Base-by-base conservation (phyloP, 176 grass and related monocot genomes). In the Oryza glumipatula region DNA sequence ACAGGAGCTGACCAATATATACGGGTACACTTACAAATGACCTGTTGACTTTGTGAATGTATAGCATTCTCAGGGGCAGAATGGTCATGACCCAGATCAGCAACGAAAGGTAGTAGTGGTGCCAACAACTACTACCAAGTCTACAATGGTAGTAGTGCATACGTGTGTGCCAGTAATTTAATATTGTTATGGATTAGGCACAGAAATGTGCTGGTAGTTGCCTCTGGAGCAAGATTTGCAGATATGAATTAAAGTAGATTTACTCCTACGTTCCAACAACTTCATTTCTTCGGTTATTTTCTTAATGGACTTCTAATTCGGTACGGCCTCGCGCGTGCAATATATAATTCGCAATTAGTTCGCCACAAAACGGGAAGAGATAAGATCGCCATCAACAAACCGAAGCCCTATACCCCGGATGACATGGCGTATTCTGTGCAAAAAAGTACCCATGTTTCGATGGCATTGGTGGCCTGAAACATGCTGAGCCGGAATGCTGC, bases 381-480 rank as follows among this genome's bases (percentile, higher is more conserved):
- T 11, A 61, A 61, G 56, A 61, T 22, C 56, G 56, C 17, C 17
- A 6, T 22, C 16, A 22, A 61, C 56, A 61, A 61, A 9, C 21
- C 56, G 21, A 22, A 9, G 17, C 56, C 56, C 56, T 61, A 7
- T 66, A 19, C 11, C 15, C 75, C 76, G 26, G 49, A 45, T 79
- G 32, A 28, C 17, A 11, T 6, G 87, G 82, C 28, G 63, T 69
- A 74, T 84, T 84, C 9, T 63, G 49, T 45, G 87, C 69, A 39
- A 39, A 22, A 82, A 82, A 33, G 48, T 38, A 28, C 9, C 47
- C 6, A 12, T 60, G 75, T 61, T 22, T 61, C 21, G 56, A 61
- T 61, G 56, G 21, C 6, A 49, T 15, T 56, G 4, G 1, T 60
- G 56, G 19, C 32, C 9, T 38, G 3, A 61, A 73, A 39, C 60